These are phyloP conservation scores for Umbelopsis vinacea DNA, from an alignment of 192 early-diverging fungal genomes.

Conservation along the genomic window DNA sequence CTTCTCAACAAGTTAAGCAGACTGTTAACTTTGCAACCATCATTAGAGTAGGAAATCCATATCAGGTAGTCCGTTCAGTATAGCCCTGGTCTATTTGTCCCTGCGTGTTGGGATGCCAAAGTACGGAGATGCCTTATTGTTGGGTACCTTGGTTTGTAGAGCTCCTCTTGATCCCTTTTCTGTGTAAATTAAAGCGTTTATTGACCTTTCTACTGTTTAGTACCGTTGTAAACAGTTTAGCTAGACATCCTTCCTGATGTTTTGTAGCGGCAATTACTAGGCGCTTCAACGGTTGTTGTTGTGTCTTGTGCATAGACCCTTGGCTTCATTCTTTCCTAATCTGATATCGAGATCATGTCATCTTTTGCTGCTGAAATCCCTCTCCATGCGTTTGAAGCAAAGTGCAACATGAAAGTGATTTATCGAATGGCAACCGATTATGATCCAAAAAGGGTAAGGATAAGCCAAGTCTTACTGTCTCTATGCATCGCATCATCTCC, in stretches of 20 bases:
- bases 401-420: not conserved
- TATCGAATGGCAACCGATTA: not conserved
- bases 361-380: not conserved
- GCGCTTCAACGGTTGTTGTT: not conserved
- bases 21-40: not conserved
- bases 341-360: not conserved
- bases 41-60: not conserved
- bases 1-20: not conserved
- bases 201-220: slow-evolving; percentile 25
- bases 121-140: slow-evolving; percentile 18
- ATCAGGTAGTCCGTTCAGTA: not conserved
- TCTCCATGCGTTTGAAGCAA: not conserved
- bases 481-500: slow-evolving; percentile 9
- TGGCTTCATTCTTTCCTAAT: slow-evolving; percentile 13
- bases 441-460: not conserved
- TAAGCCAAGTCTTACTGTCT: not conserved
- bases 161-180: slow-evolving; percentile 19
- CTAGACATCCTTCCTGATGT: not conserved
- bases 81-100: slow-evolving; percentile 21
- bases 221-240: slow-evolving; percentile 1
- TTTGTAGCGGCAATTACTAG: not conserved
- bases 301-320: not conserved
- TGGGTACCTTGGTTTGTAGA: not conserved
- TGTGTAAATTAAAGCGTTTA: slow-evolving; percentile 17
- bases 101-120: slow-evolving; percentile 17